phyloP scores from a whole-genome alignment of 306 rosid genomes.

The Pachyrhizus erosus region DNA sequence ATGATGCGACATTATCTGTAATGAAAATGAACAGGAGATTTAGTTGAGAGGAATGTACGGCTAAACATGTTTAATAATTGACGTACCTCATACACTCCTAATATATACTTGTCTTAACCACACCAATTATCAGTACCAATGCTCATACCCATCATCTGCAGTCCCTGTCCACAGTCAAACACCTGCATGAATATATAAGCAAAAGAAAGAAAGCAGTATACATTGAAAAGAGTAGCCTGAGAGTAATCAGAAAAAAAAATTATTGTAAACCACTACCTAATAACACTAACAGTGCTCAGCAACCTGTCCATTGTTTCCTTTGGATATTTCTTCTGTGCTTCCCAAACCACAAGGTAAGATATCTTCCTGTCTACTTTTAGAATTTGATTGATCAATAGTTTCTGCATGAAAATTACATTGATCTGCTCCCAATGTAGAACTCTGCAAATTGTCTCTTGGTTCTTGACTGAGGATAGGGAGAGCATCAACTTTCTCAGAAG shows the following conservation, averaged over 20 bases:
- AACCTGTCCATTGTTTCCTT: slow-evolving; percentile 48
- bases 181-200: slow-evolving; percentile 6
- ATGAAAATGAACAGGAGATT: slow-evolving; percentile 17
- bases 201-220: background rate
- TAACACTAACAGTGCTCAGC: slow-evolving; percentile 49
- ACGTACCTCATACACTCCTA: slow-evolving; percentile 46
- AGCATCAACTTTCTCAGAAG: slow-evolving; percentile 55
- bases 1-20: slow-evolving; percentile 4
- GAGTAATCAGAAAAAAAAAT: background rate
- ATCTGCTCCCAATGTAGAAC: slow-evolving; percentile 30
- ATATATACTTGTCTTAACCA: slow-evolving; percentile 42
- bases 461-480: slow-evolving; percentile 37
- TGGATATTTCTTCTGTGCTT: slow-evolving; percentile 44
- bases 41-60: slow-evolving; percentile 12
- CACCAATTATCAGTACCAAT: slow-evolving; percentile 32
- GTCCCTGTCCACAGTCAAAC: slow-evolving; percentile 44
- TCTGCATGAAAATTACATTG: slow-evolving; percentile 32
- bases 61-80: slow-evolving; percentile 23
- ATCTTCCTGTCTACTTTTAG: slow-evolving; percentile 50
- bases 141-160: background rate
- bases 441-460: slow-evolving; percentile 38
- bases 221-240: slow-evolving; percentile 18
- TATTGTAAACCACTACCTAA: slow-evolving; percentile 49
- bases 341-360: slow-evolving; percentile 45
- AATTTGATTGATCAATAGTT: slow-evolving; percentile 44